These are phyloP conservation scores for Haematococcus lacustris DNA, from an alignment of 139 green algal genomes.

Conservation along the genomic window DNA sequence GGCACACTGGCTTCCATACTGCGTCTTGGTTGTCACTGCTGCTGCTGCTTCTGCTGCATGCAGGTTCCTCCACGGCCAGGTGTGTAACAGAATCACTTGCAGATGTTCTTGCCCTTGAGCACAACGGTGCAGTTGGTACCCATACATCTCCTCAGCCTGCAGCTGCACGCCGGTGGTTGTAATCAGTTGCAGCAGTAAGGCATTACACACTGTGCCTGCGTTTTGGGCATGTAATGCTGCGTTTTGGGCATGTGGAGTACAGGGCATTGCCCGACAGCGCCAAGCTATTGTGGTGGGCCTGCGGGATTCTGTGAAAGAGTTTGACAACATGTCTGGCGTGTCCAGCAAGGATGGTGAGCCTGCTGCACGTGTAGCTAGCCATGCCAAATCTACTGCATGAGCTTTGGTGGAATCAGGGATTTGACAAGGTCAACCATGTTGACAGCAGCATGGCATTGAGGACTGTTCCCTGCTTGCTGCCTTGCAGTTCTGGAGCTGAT, in stretches of 20 bases:
- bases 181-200: too few relatives aligned
- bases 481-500: conserved; percentile 3
- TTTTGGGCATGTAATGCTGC: too few relatives aligned
- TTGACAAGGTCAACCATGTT: neutral
- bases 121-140: too few relatives aligned
- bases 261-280: conserved; percentile 70
- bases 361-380: neutral
- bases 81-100: too few relatives aligned
- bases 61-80: conserved; percentile 44
- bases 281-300: conserved; percentile 86
- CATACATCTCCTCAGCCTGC: too few relatives aligned
- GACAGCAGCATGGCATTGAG: neutral
- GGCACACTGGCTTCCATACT: too few relatives aligned
- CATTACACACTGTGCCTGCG: too few relatives aligned
- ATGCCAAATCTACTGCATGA: neutral
- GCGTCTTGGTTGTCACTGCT: too few relatives aligned
- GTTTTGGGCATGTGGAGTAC: too few relatives aligned
- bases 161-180: too few relatives aligned
- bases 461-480: neutral
- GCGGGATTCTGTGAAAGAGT: conserved; percentile 76
- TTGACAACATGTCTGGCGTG: conserved; percentile 53
- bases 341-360: conserved; percentile 4
- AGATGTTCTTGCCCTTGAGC: too few relatives aligned
- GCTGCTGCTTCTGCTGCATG: too few relatives aligned
- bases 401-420: neutral